Evolutionary conservation across 768 basidiomycete genomes (phyloP), one percentile per base, ranked within the genome.

Genomic region (Piloderma croceum): DNA sequence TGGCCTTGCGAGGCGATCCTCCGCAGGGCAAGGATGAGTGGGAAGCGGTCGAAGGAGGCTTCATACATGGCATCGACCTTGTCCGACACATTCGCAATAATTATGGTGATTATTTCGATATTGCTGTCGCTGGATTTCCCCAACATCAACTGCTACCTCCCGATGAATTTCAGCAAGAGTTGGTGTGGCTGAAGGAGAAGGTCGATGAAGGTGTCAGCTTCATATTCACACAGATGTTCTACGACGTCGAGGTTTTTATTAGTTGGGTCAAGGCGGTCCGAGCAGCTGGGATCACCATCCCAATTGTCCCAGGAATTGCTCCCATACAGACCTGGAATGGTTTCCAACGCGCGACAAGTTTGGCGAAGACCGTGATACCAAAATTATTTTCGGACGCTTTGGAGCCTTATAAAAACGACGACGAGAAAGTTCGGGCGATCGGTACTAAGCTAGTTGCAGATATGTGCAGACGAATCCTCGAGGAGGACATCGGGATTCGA

Each of bases 171-270:
- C 77, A 74, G 21, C 75, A 76, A 39, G 93, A 97, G 62, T 81
- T 96, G 64, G 63, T 72, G 43, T 93, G 75, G 61, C 71, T 96
- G 47, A 94, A 94, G 64, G 81, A 87, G 48, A 97, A 97, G 63
- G 66, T 93, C 43, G 91, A 94, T 48, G 86, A 81, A 7, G 92
- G 93, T 27, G 87, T 83, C 45, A 74, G 80, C 58, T 89, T 94
- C 66, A 96, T 97, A 63, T 96, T 97, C 70, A 96, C 93, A 0
- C 93, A 97, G 62, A 91, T 97, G 90, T 97, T 97, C 68, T 96
- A 93, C 65, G 93, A 96, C 52, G 81, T 84, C 35, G 76, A 89
- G 24, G 57, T 98, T 51, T 98, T 99, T 67, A 80, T 96, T 54
- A 70, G 73, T 36, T 99, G 96, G 96, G 92, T 88, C 29, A 80